Evolutionary conservation across 768 basidiomycete species (phyloP), one percentile per base, ranked within the genome.

Genomic region (Leccinum arenicola): DNA sequence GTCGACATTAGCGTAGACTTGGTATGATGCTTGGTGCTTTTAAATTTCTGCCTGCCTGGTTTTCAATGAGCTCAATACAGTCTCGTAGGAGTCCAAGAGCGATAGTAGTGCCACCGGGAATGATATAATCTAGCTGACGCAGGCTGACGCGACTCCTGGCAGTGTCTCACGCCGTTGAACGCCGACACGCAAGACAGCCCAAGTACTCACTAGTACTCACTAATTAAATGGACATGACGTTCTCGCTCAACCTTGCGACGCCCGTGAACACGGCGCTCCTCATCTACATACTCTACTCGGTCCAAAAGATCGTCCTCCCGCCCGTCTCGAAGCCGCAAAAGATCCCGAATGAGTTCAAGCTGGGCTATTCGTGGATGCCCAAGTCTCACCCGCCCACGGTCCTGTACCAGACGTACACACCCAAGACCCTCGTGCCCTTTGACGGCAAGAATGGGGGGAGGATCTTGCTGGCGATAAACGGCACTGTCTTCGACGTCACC

Each of bases 361-460:
- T 84, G 1, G 84, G 87, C 1, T 98, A 98, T 79, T 89, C 92
- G 64, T 98, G 94, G 93, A 84, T 93, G 79, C 96, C 96, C 1
- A 85, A 87, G 63, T 66, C 81, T 0, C 94, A 96, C 66, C 86
- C 90, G 3, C 86, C 89, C 2, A 87, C 89, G 0, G 80, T 93
- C 19, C 72, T 94, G 21, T 94, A 85, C 75, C 81, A 84, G 70
- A 84, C 82, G 0, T 97, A 86, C 70, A 95, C 91, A 0, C 87
- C 95, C 0, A 84, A 82, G 71, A 87, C 91, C 2, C 77, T 96
- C 25, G 77, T 74, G 48, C 83, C 82, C 1, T 93, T 86, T 71
- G 78, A 82, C 64, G 86, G 91, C 27, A 76, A 76, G 52, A 78
- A 88, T 50, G 81, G 82, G 3, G 84, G 84, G 31, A 78, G 89